Evolutionary conservation across 371 early-diverging fungal genomes (phyloP), one percentile per base, ranked within the genome.

Genomic region (Mucor piriformis): DNA sequence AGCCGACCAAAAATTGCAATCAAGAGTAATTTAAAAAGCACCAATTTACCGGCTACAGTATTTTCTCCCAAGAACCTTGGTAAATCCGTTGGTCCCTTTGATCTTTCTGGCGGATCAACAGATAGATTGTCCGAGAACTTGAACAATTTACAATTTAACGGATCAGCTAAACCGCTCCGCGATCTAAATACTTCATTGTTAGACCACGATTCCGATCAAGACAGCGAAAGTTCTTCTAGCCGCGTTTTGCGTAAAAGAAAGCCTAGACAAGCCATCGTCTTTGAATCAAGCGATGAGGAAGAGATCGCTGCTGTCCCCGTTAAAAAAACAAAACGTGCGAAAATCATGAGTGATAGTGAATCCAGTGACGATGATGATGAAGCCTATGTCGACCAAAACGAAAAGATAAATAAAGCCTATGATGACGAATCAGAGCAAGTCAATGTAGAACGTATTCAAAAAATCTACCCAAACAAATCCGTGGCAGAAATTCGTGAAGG

Each of bases 311-410:
- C n/a, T n/a, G n/a, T n/a, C n/a, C n/a, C 55, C 23, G 54, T 37
- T 3, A 34, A 55, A 7, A 43, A 29, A 34, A 24, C 20, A 11
- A 54, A 33, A 56, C 15, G 35, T 3, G 16, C 24, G 0, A 58
- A n/a, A 15, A 18, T 32, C 2, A 15, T 50, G 4, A 57, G 57
- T 32, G 52, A 59, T 35, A 24, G 16, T 38, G 61, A 53, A 18
- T 10, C 37, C 3, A 61, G 55, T 13, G 53, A 59, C 8, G 60
- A 57, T 21, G 50, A 42, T 2, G 62, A 68, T 15, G 32, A 33
- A 13, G 52, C 50, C 3, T 68, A 64, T 52, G 61, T 65, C 0
- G 70, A 69, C 16, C 32, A 59, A 29, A 37, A 53, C 25, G 64
- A 53, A 43, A 47, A 44, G 24, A 23, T 18, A 4, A 59, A 53